These are phyloP conservation scores for Akanthomyces lecanii DNA, from an alignment of 2,329 filamentous ascomycete genomes.

Conservation along the genomic window DNA sequence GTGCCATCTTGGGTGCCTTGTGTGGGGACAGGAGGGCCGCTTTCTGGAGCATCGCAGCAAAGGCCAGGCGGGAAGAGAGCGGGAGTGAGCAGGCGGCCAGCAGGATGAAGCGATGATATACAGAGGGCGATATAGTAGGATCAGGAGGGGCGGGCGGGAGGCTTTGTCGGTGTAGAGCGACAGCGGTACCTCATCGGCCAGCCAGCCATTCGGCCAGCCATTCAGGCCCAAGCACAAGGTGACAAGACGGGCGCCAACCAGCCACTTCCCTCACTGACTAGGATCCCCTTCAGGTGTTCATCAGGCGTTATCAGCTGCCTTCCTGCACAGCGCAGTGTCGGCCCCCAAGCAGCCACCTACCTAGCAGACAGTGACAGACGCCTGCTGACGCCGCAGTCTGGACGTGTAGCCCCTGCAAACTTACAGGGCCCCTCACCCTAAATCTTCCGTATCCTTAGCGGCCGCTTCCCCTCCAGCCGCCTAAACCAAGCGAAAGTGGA, in stretches of 20 bases:
- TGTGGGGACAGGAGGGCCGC: constrained; percentile 13
- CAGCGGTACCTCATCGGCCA: neutral
- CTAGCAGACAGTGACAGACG: neutral
- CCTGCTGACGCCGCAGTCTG: no score
- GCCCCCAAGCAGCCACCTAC: neutral
- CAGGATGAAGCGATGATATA: neutral
- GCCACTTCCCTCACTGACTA: neutral
- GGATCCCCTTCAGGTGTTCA: neutral
- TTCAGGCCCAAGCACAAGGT: neutral
- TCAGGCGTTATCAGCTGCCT: no score
- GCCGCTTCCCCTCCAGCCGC: neutral
- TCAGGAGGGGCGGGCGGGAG: constrained; percentile 6
- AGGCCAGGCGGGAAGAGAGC: neutral
- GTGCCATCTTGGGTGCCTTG: constrained; percentile 7
- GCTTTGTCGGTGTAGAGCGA: constrained; percentile 11
- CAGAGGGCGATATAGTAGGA: neutral
- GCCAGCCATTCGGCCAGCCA: neutral
- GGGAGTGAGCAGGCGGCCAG: neutral
- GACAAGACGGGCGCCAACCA: neutral
- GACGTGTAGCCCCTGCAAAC: neutral
- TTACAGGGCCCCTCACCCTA: neutral
- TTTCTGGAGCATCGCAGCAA: constrained; percentile 9
- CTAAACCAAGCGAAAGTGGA: neutral
- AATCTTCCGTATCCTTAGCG: neutral
- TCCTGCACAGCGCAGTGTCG: no score